A percentile compares a stretch with the other conserved stretches of the same genome.
Conservation (phyloP, 1,284 basidiomycete species). For the Leccinum colubrinum region DNA sequence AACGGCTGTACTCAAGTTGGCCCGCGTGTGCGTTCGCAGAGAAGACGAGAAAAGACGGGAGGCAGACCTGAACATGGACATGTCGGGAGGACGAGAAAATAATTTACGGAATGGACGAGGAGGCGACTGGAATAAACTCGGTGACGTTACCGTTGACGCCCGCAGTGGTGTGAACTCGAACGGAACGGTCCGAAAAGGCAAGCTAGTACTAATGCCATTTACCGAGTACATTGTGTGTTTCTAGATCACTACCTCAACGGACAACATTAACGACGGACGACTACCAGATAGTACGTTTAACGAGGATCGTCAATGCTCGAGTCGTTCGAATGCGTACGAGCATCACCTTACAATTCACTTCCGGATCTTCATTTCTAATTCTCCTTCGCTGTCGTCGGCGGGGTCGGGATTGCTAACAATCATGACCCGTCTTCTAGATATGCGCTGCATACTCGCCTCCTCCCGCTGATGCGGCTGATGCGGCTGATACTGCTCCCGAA, state of each 20-base stretch:
- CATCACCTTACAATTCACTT: slow-evolving; percentile 7
- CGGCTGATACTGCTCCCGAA: slow-evolving; percentile 14
- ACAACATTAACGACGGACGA: not conserved
- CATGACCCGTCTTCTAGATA: slow-evolving; percentile 26
- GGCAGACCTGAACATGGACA: slow-evolving; percentile 18
- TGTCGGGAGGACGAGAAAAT: slow-evolving; percentile 7
- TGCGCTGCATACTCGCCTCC: slow-evolving; percentile 16
- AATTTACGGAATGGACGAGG: slow-evolving; percentile 9
- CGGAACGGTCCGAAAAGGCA: slow-evolving; percentile 29
- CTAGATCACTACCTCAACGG: not conserved
- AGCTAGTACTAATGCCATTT: not conserved
- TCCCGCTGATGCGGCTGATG: slow-evolving; percentile 14
- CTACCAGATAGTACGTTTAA: not conserved
- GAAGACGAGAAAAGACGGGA: slow-evolving; percentile 16
- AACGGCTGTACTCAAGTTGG: slow-evolving; percentile 1
- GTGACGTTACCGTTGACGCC: slow-evolving; percentile 23
- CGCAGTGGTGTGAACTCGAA: slow-evolving; percentile 27
- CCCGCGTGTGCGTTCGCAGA: slow-evolving; percentile 19
- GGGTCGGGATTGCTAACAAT: slow-evolving; percentile 31
- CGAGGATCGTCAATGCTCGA: not conserved
- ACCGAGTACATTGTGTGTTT: not conserved
- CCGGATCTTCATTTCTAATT: slow-evolving; percentile 19
- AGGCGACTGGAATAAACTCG: slow-evolving; percentile 22
- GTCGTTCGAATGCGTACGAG: not conserved
- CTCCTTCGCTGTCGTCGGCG: slow-evolving; percentile 27